Percentiles rank a stretch among this genome's conserved stretches.
Conservation (phyloP, 192 early-diverging fungal genomes). For the Diversispora epigaea region DNA sequence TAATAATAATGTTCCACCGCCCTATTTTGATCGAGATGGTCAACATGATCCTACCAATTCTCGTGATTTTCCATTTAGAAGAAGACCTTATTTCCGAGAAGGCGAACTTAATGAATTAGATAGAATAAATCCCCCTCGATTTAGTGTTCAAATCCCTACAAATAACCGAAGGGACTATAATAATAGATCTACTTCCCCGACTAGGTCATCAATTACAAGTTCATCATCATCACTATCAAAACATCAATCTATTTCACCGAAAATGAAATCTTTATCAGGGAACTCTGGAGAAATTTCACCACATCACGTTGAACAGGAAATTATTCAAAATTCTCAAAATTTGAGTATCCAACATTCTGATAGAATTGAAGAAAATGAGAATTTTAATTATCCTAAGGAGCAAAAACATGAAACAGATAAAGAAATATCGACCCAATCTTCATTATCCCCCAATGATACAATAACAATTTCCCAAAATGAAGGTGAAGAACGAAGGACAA, state of each 20-base stretch:
- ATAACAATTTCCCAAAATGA: no score
- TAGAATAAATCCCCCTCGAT: not conserved
- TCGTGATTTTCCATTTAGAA: not conserved
- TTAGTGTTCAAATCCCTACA: no score
- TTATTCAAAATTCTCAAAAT: no score
- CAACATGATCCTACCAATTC: conserved; percentile 14
- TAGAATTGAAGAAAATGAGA: no score
- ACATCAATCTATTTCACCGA: not conserved
- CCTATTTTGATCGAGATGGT: conserved; percentile 9
- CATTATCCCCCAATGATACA: no score
- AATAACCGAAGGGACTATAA: conserved; percentile 10
- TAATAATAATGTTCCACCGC: conserved; percentile 10
- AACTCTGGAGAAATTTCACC: not conserved
- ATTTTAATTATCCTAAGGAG: no score
- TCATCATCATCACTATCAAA: not conserved
- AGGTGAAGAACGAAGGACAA: no score
- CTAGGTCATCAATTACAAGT: conserved; percentile 9
- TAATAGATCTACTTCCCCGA: conserved; percentile 13
- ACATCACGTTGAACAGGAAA: no score
- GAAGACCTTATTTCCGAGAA: not conserved
- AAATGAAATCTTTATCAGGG: not conserved
- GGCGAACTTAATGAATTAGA: conserved; percentile 13
- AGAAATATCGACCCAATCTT: no score
- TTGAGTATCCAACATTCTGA: no score
- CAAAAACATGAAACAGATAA: no score